Base-by-base conservation (phyloP, 2,329 filamentous ascomycete genomes). In the Diatrype stigma region DNA sequence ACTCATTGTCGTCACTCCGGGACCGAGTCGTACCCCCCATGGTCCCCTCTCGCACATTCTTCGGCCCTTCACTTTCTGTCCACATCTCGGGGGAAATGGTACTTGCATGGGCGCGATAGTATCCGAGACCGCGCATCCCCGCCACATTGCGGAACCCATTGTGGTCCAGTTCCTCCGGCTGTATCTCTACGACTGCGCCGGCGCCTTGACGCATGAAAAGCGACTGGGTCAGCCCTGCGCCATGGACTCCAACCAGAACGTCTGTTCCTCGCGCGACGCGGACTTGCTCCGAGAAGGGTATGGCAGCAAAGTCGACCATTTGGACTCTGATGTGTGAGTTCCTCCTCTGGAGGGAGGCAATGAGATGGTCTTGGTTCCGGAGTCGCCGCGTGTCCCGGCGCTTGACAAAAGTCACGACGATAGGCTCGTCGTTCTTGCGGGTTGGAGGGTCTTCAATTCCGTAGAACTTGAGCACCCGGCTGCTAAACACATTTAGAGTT, bases 141-240 rank as follows among this genome's bases (percentile, higher is more conserved):
- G 72, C 72, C 2, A 76, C 50, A 56, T 75, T 75, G 22, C 69
- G 64, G 53, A 75, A 76, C 1, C 69, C 70, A 52, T 65, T 66
- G 51, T 70, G 61, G 19, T 61, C 55, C 17, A 73, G 51, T 6
- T 60, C 62, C 2, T 56, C 51, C 3, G 73, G 73, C 30, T 70
- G 56, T 26, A 77, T 74, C 60, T 77, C 73, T 6, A 76, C 68
- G 7, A 76, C 56, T 16, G 65, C 66, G 3, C 58, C 58, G 1
- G 60, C 61, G 3, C 60, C 58, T 28, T 62, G 58, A 1, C 56
- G 65, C 53, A 75, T 61, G 50, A 75, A 77, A 55, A 76, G 66
- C 1, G 58, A 56, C 52, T 75, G 71, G 4, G 73, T 71, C 16
- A 76, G 59, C 1, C 70, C 73, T 0, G 72, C 72, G 40, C 73